A percentile compares a stretch with the other conserved stretches of the same genome.
Evolutionary conservation across 176 grass and related monocot genomes (phyloP).

Genomic region (Chrysopogon serrulatus): DNA sequence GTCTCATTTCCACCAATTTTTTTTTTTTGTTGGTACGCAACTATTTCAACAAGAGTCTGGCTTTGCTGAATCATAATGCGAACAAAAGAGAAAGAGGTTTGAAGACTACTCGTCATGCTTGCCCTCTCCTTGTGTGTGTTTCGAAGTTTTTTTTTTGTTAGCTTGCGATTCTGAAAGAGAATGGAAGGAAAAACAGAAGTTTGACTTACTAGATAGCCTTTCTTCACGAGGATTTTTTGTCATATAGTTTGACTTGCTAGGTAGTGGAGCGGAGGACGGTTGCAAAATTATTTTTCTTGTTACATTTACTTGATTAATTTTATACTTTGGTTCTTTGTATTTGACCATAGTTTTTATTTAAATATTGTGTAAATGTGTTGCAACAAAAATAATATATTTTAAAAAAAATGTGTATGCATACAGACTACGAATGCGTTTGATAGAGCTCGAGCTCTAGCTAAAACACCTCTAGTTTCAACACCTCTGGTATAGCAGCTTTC

Average conservation of each 20-base stretch:
- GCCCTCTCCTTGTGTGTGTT: background rate
- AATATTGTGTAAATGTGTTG: background rate
- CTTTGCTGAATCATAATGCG: too few relatives aligned
- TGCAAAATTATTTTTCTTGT: background rate
- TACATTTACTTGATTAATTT: background rate
- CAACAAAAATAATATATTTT: background rate
- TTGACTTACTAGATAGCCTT: background rate
- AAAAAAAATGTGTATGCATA: too few relatives aligned
- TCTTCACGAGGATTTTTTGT: background rate
- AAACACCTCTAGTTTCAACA: too few relatives aligned
- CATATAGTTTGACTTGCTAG: too few relatives aligned
- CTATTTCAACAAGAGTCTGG: too few relatives aligned
- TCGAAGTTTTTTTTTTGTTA: background rate
- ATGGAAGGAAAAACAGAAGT: background rate
- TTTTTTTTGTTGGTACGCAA: background rate
- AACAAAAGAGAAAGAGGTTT: background rate
- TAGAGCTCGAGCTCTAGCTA: too few relatives aligned
- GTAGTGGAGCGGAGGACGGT: background rate
- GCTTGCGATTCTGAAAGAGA: background rate
- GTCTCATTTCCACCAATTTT: background rate
- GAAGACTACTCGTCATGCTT: background rate
- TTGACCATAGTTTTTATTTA: background rate
- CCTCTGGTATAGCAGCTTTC: too few relatives aligned
- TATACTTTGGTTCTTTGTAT: too few relatives aligned
- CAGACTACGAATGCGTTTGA: too few relatives aligned